These are phyloP conservation scores for Podospora appendiculata DNA, from an alignment of 495 filamentous ascomycete species.

Conservation along the genomic window DNA sequence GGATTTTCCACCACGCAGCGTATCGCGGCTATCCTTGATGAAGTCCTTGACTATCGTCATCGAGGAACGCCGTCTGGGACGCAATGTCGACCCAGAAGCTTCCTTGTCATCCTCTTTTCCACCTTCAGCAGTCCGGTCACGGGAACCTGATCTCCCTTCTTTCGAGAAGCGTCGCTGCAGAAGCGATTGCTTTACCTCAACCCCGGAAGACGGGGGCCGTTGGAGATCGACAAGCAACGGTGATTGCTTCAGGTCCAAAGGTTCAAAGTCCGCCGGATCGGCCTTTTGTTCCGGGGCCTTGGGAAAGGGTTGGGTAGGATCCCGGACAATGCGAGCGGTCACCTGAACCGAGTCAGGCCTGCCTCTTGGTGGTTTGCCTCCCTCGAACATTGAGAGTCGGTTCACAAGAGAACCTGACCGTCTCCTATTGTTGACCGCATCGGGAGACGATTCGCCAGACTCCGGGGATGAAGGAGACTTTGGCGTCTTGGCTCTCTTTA, in stretches of 20 bases:
- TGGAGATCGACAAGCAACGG: slow-evolving; percentile 63
- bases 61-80: slow-evolving; percentile 35
- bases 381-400: slow-evolving; percentile 40
- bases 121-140: slow-evolving; percentile 18
- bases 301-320: slow-evolving; percentile 39
- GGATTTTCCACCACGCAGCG: slow-evolving; percentile 25
- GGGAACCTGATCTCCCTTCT: slow-evolving; percentile 17
- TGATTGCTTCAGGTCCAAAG: slow-evolving; percentile 61
- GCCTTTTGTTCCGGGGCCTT: slow-evolving; percentile 33
- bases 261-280: slow-evolving; percentile 31
- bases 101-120: slow-evolving; percentile 17
- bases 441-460: slow-evolving; percentile 37
- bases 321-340: slow-evolving; percentile 68
- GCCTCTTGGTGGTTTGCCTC: slow-evolving; percentile 28
- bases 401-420: slow-evolving; percentile 38
- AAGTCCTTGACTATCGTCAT: slow-evolving; percentile 45
- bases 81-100: slow-evolving; percentile 5
- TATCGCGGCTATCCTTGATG: slow-evolving; percentile 42
- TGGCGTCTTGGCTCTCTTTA: slow-evolving; percentile 23
- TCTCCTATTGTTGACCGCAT: slow-evolving; percentile 21
- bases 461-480: slow-evolving; percentile 27
- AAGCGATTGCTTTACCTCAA: slow-evolving; percentile 21
- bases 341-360: slow-evolving; percentile 71
- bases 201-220: slow-evolving; percentile 18
- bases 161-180: slow-evolving; percentile 30